Evolutionary conservation across 441 rosid species (phyloP).

Genomic region (Gossypium schwendimanii): DNA sequence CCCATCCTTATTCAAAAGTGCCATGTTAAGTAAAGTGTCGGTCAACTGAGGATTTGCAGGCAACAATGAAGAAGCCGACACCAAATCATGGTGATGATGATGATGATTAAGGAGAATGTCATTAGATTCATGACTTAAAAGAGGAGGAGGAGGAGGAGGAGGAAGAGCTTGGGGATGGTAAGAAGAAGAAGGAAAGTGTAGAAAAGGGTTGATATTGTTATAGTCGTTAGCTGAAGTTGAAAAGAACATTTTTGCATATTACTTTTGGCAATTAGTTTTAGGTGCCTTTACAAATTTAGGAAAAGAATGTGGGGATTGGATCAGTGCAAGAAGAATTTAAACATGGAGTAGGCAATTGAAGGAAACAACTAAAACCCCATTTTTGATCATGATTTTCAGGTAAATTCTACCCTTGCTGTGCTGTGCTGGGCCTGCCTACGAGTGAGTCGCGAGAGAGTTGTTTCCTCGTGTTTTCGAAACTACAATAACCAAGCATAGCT

Average conservation of each 20-base stretch:
- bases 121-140: conserved; percentile 12
- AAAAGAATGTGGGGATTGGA: not conserved
- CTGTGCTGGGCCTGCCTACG: not conserved
- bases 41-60: conserved; percentile 12
- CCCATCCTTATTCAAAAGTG: conserved; percentile 6
- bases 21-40: conserved; percentile 15
- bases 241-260: not conserved
- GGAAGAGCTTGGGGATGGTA: not conserved
- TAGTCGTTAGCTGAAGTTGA: not conserved
- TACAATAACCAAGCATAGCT: no score
- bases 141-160: not conserved
- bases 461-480: no score
- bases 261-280: not conserved
- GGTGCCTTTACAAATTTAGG: not conserved
- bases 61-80: not conserved
- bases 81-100: conserved; percentile 19
- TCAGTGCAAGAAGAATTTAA: not conserved
- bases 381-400: no score
- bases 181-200: not conserved
- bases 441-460: not conserved
- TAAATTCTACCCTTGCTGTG: no score
- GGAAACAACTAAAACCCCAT: not conserved
- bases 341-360: not conserved
- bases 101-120: not conserved
- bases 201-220: not conserved